A percentile compares a stretch with the other conserved stretches of the same genome.
These are phyloP conservation scores for Sclerotinia borealis DNA, from an alignment of 2,329 filamentous ascomycete genomes.

Conservation along the genomic window DNA sequence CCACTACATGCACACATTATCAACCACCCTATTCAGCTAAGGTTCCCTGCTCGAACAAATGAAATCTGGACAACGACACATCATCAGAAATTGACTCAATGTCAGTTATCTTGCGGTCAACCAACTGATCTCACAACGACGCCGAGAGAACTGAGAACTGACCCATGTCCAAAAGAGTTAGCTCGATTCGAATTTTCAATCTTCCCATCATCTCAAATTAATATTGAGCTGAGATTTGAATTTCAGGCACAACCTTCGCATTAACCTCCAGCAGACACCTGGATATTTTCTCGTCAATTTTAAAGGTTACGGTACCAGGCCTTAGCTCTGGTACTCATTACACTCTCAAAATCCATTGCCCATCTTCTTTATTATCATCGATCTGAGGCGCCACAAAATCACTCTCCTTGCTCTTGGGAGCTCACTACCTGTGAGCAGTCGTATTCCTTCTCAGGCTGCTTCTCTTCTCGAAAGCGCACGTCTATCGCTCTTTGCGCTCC, in stretches of 20 bases:
- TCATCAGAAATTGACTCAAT: neutral
- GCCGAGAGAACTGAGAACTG: neutral
- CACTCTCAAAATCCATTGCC: neutral
- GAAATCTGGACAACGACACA: neutral
- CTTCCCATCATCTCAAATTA: neutral
- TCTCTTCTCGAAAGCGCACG: neutral
- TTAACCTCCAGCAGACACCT: neutral
- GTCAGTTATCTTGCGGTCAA: too few relatives aligned
- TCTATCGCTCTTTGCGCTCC: neutral
- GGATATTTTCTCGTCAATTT: neutral
- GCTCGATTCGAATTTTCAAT: neutral
- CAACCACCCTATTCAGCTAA: neutral
- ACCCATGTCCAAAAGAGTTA: neutral
- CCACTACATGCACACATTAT: neutral
- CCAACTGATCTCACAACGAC: neutral
- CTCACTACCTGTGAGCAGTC: neutral
- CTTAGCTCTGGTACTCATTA: neutral
- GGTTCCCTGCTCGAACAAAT: neutral
- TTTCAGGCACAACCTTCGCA: neutral
- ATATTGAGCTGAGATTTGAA: neutral
- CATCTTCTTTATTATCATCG: neutral
- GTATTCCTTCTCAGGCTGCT: neutral
- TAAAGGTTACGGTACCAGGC: neutral
- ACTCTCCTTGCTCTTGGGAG: neutral
- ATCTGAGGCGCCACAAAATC: neutral